A percentile compares a stretch with the other conserved stretches of the same genome.
Evolutionary conservation across 805 yeast species (phyloP).

Genomic region (Candida pseudofarinosa): DNA sequence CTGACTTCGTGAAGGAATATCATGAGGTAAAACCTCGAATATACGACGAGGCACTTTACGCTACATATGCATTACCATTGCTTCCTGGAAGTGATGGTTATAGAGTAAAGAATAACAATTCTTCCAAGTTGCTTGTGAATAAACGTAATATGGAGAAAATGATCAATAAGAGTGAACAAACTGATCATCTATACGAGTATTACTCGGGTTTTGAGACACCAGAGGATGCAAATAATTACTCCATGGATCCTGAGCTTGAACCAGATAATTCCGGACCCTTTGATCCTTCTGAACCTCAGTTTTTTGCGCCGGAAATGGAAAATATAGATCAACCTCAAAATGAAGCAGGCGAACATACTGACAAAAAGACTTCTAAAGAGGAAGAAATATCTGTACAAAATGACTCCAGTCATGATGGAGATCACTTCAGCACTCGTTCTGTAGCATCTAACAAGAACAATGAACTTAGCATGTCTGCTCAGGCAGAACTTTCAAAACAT

Average conservation of each 20-base stretch:
- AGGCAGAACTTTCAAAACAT: slow-evolving; percentile 49
- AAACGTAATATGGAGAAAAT: slow-evolving; percentile 65
- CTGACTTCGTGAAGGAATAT: slow-evolving; percentile 57
- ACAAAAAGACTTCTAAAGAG: slow-evolving; percentile 2
- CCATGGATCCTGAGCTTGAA: slow-evolving; percentile 43
- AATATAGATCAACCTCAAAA: slow-evolving; percentile 13
- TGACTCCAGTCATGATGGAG: slow-evolving; percentile 3
- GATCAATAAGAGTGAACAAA: slow-evolving; percentile 75
- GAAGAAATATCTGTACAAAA: not conserved
- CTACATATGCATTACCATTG: slow-evolving; percentile 82
- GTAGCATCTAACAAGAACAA: not conserved
- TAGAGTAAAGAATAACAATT: slow-evolving; percentile 66
- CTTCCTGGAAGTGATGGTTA: slow-evolving; percentile 80
- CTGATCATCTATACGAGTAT: slow-evolving; percentile 90
- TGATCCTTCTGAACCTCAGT: slow-evolving; percentile 92
- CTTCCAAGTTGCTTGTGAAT: slow-evolving; percentile 40
- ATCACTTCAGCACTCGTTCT: not conserved
- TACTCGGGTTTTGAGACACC: slow-evolving; percentile 74
- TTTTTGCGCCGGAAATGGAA: slow-evolving; percentile 52
- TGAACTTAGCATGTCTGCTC: not conserved
- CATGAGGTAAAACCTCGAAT: slow-evolving; percentile 84
- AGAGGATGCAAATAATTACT: slow-evolving; percentile 48
- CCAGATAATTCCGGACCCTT: slow-evolving; percentile 52
- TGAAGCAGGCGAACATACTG: slow-evolving; percentile 3
- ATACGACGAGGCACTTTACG: slow-evolving; percentile 91